Evolutionary conservation across 2,329 filamentous ascomycete species (phyloP).

Genomic region (Alternaria consortialis): DNA sequence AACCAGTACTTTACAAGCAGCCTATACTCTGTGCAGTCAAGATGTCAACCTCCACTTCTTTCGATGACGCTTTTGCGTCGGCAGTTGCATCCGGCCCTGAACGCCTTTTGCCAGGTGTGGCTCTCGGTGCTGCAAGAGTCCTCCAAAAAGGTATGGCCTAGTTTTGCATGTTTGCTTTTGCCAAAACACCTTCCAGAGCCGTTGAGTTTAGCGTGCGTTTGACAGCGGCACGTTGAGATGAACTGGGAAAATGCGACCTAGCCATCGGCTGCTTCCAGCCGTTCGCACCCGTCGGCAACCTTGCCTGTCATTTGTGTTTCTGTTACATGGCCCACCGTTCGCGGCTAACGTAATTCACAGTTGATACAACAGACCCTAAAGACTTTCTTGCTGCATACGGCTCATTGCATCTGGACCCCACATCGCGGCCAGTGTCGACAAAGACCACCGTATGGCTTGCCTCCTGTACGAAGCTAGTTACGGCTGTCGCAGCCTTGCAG

Average conservation of each 20-base stretch:
- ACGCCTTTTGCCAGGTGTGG: constrained; percentile 30
- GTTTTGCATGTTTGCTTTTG: constrained; percentile 8
- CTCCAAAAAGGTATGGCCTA: constrained; percentile 21
- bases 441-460: constrained; percentile 45
- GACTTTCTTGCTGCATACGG: constrained; percentile 29
- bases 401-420: constrained; percentile 24
- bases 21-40: neutral
- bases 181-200: constrained; percentile 4
- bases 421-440: constrained; percentile 21
- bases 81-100: constrained; percentile 28
- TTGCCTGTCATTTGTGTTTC: constrained; percentile 2
- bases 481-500: constrained; percentile 39
- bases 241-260: neutral
- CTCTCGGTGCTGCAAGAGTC: constrained; percentile 32
- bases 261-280: constrained; percentile 3
- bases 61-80: constrained; percentile 28
- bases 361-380: neutral
- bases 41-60: constrained; percentile 7
- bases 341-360: constrained; percentile 1
- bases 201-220: constrained; percentile 11
- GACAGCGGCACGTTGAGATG: constrained; percentile 1
- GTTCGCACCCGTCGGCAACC: constrained; percentile 5
- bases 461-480: constrained; percentile 42
- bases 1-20: neutral
- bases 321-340: neutral